Evolutionary conservation across 148 eudicot genomes (phyloP).

Genomic region (Euryodendron excelsum): DNA sequence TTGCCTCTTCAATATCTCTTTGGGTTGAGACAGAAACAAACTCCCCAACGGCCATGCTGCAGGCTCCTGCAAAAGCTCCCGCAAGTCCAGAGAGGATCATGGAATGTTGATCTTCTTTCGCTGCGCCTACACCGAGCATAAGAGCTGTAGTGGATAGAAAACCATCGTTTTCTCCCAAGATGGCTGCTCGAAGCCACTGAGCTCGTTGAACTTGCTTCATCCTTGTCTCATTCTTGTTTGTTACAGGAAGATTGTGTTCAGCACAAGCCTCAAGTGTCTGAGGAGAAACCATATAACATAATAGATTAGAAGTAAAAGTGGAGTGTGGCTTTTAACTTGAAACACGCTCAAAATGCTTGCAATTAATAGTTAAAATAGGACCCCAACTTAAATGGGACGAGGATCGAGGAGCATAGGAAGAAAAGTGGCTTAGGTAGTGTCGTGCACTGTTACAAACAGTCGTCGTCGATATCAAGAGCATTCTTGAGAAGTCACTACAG

Average conservation of each 20-base stretch:
- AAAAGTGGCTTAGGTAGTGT: too few species aligned
- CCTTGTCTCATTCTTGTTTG: neutral
- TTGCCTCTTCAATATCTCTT: slow-evolving; percentile 29
- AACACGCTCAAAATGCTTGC: slow-evolving; percentile 17
- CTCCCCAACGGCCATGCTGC: slow-evolving; percentile 50
- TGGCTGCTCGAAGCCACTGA: slow-evolving; percentile 41
- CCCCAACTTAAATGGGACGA: too few species aligned
- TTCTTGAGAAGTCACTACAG: neutral
- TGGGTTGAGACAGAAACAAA: slow-evolving; percentile 47
- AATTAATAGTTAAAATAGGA: neutral
- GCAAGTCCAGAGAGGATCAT: slow-evolving; percentile 38
- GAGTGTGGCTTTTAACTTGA: slow-evolving; percentile 23
- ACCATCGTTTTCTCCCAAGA: slow-evolving; percentile 41
- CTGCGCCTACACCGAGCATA: slow-evolving; percentile 43
- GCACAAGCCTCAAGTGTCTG: slow-evolving; percentile 21
- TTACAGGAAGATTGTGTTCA: slow-evolving; percentile 17
- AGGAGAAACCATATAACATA: slow-evolving; percentile 10
- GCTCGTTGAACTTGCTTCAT: slow-evolving; percentile 21
- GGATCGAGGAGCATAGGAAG: too few species aligned
- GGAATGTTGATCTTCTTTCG: slow-evolving; percentile 29
- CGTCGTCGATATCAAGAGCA: slow-evolving; percentile 2
- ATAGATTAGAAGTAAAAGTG: neutral
- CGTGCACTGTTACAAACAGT: too few species aligned
- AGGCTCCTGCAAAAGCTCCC: slow-evolving; percentile 46
- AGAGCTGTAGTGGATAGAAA: slow-evolving; percentile 37